These are phyloP conservation scores for Umbellularia californica DNA, from an alignment of 164 flowering plant genomes.

Conservation along the genomic window DNA sequence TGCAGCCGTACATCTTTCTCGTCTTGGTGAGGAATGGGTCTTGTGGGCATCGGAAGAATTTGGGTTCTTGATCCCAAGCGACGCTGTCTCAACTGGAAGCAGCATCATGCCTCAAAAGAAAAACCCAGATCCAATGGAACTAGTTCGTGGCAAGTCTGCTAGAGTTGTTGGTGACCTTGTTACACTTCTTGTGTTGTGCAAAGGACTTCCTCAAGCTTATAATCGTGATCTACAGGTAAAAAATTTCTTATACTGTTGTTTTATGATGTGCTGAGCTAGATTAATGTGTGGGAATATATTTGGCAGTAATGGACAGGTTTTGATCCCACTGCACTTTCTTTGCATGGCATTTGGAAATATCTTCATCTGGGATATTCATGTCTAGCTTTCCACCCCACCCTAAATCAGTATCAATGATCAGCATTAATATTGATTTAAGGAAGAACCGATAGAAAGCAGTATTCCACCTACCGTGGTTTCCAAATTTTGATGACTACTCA, in stretches of 20 bases:
- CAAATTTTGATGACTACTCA: neutral
- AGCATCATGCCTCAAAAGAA: constrained; percentile 99
- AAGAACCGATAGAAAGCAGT: neutral
- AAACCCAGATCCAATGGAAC: constrained; percentile 99
- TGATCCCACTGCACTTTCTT: neutral
- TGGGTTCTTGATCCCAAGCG: constrained; percentile 93
- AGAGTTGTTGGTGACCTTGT: constrained; percentile 83
- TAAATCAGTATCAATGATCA: neutral
- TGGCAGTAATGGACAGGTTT: neutral
- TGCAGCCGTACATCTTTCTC: constrained; percentile 85
- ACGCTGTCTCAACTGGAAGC: constrained; percentile 96
- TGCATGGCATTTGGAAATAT: neutral
- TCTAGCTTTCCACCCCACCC: neutral
- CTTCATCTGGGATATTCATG: neutral
- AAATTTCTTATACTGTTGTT: neutral
- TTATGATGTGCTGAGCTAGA: neutral
- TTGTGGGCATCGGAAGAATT: constrained; percentile 99
- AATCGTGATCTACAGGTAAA: constrained; percentile 95
- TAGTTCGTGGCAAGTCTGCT: constrained; percentile 98
- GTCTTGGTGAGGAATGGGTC: constrained; percentile 99
- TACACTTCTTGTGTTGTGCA: constrained; percentile 89
- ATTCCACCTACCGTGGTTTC: neutral
- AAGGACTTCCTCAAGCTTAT: constrained; percentile 96
- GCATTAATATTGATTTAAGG: neutral
- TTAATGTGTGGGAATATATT: neutral